Conservation (phyloP, 1,284 basidiomycete genomes). For the Porodaedalea pini region DNA sequence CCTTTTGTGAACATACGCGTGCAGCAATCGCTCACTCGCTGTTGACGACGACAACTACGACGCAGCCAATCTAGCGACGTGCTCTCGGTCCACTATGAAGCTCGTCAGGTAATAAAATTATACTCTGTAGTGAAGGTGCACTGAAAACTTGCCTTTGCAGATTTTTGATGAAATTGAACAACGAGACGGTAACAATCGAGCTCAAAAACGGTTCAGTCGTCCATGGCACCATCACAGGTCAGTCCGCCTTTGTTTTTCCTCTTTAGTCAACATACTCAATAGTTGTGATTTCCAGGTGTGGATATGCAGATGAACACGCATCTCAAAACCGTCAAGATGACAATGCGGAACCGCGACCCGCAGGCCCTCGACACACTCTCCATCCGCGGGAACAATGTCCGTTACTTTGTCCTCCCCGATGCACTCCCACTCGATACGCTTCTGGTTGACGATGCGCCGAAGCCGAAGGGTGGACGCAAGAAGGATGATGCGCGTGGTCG, state of each 20-base stretch:
- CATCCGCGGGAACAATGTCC: constrained; percentile 90
- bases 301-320: constrained; percentile 99
- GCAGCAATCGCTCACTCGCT: no score
- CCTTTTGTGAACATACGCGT: no score
- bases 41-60: no score
- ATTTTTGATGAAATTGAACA: constrained; percentile 99
- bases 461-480: constrained; percentile 83
- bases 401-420: constrained; percentile 94
- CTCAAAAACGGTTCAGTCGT: constrained; percentile 96
- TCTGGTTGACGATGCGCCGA: constrained; percentile 95
- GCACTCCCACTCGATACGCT: constrained; percentile 94
- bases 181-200: constrained; percentile 98
- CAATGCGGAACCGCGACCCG: constrained; percentile 82
- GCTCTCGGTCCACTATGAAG: constrained; percentile 23
- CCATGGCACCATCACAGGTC: constrained; percentile 96
- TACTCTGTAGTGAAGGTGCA: constrained; percentile 1
- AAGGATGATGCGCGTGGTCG: constrained; percentile 70
- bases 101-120: constrained; percentile 25
- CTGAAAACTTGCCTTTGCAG: constrained; percentile 42
- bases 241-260: constrained; percentile 27
- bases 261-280: background rate
- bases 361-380: constrained; percentile 82
- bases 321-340: constrained; percentile 96
- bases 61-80: background rate
- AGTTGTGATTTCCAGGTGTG: constrained; percentile 61